Conservation (phyloP, 2,329 filamentous ascomycete species). For the Aspergillus quadricinctus region DNA sequence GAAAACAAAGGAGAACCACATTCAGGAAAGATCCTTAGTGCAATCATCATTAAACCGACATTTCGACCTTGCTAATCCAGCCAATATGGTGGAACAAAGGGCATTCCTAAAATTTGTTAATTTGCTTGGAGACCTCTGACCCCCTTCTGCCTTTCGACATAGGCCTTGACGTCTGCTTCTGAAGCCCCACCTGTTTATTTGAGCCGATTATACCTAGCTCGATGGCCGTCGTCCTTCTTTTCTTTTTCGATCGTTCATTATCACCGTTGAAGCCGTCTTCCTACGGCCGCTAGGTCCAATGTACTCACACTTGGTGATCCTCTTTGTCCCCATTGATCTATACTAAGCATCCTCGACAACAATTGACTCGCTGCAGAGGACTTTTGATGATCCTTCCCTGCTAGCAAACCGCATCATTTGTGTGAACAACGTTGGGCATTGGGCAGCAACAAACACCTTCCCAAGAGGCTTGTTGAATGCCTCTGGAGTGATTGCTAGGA, state of each 20-base stretch:
- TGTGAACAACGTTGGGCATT: constrained; percentile 19
- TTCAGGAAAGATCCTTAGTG: neutral
- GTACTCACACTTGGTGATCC: constrained; percentile 4
- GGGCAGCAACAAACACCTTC: constrained; percentile 20
- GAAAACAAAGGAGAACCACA: constrained; percentile 4
- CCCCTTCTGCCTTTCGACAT: constrained; percentile 5
- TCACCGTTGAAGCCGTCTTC: constrained; percentile 1
- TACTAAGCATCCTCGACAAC: constrained; percentile 6
- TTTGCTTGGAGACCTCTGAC: neutral
- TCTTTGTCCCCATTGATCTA: constrained; percentile 8
- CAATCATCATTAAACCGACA: neutral
- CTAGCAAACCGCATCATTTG: constrained; percentile 7
- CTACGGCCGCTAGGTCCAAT: constrained; percentile 11
- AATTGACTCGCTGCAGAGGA: neutral
- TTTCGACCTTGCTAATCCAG: neutral
- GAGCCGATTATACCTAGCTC: constrained; percentile 24
- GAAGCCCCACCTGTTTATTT: constrained; percentile 31
- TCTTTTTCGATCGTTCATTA: neutral
- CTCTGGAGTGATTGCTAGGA: constrained; percentile 15
- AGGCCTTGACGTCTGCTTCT: constrained; percentile 12
- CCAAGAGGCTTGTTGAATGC: constrained; percentile 13
- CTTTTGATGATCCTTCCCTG: constrained; percentile 8
- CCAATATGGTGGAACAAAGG: neutral
- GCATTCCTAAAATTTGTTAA: neutral
- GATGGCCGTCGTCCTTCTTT: constrained; percentile 12